Evolutionary conservation across 2,329 filamentous ascomycete genomes (phyloP), one percentile per base, ranked within the genome.

Genomic region (Magnaporthiopsis incrustans): DNA sequence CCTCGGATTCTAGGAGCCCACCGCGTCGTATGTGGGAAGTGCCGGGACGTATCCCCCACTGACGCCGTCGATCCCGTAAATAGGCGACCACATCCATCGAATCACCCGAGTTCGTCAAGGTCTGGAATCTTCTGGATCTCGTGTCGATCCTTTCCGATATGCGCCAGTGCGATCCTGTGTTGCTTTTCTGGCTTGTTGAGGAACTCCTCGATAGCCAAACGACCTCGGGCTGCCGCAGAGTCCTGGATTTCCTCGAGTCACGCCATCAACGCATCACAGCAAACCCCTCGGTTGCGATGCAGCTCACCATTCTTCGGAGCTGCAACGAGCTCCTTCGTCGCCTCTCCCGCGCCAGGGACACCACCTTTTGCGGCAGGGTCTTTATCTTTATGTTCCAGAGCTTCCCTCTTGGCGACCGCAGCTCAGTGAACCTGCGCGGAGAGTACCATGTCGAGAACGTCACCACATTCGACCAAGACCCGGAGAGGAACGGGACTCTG

Each of bases 301-400:
- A 91, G 65, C 79, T 98, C 57, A 87, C 96, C 65, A 95, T 98
- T 68, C 79, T 99, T n/a, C 85, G 95, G 71, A 90, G 90, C 66
- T 99, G 95, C 77, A 99, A 98, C 75, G 95, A 98, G 77, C 82
- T 99, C 22, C 81, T 99, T n/a, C 88, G 94, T 50, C 85, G 95
- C 59, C 82, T 99, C 2, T 98, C 95, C n/a, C 86, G 95, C 64
- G 94, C 95, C 4, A 93, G 98, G 74, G 95, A 99, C 75, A 96
- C 95, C 0, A 92, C 96, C 0, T 99, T 99, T 73, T 99, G 95
- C 72, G 95, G 95, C 22, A 86, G 95, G 56, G 95, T 99, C 32
- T 98, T 98, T 76, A 97, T 99, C 68, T 99, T 97, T 76, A 86
- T 99, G 73, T 99, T 98, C 76, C 95, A 99, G 75, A 96, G 92